Evolutionary conservation across 352 stramenopile species (phyloP).

Genomic region (Phytophthora pseudosyringae): DNA sequence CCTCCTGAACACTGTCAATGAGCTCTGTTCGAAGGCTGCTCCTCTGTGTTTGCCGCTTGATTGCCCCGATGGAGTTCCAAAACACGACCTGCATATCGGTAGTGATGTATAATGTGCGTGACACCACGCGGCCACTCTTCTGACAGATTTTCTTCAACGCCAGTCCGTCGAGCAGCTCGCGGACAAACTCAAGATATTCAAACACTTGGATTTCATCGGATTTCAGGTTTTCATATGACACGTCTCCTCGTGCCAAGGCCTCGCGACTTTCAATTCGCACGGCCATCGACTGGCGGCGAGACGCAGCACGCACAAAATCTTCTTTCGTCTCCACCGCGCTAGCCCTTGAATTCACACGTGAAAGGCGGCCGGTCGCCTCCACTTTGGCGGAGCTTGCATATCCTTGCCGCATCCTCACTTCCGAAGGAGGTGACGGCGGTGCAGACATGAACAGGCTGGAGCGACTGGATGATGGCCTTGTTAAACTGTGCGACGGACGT

Average conservation of each 20-base stretch:
- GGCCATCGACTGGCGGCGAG: conserved; percentile 53
- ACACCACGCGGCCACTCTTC: conserved; percentile 62
- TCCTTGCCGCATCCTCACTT: conserved; percentile 4
- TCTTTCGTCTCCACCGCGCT: conserved; percentile 30
- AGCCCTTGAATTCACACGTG: not conserved
- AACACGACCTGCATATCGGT: conserved; percentile 54
- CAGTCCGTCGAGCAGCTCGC: conserved; percentile 64
- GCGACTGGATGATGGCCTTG: conserved; percentile 4
- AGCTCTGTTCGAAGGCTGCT: conserved; percentile 48
- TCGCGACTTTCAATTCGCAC: conserved; percentile 55
- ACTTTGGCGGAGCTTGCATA: conserved; percentile 15
- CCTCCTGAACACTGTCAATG: conserved; percentile 61
- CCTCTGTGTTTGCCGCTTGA: conserved; percentile 54
- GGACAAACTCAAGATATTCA: conserved; percentile 79
- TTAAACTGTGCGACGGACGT: not conserved
- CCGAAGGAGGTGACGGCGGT: conserved; percentile 10
- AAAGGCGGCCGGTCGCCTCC: conserved; percentile 6
- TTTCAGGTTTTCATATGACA: conserved; percentile 67
- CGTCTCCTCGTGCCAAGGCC: conserved; percentile 52
- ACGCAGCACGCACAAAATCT: conserved; percentile 38
- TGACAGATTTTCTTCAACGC: conserved; percentile 71
- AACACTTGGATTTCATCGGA: conserved; percentile 70
- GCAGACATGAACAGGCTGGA: conserved; percentile 26
- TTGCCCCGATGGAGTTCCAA: conserved; percentile 60
- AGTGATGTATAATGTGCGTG: conserved; percentile 64